A percentile compares a stretch with the other conserved stretches of the same genome.
These are phyloP conservation scores for Arthrinium phaeospermum DNA, from an alignment of 2,329 filamentous ascomycete genomes.

Conservation along the genomic window DNA sequence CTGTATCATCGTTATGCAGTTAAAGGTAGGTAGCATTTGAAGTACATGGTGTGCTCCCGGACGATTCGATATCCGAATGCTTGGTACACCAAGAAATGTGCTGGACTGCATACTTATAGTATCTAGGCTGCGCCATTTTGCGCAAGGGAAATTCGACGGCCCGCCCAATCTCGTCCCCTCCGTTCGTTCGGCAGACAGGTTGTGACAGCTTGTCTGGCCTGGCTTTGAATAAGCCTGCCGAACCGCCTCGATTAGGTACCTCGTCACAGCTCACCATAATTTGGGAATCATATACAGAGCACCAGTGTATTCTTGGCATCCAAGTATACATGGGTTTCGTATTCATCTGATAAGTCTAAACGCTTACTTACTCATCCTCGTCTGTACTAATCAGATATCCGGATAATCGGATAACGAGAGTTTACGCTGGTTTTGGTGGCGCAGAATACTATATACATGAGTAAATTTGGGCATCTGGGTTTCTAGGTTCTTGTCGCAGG, in stretches of 20 bases:
- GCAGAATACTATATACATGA: background rate
- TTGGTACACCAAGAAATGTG: background rate
- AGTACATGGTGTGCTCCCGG: background rate
- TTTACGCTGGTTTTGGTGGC: background rate
- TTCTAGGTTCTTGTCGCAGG: background rate
- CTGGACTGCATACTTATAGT: background rate
- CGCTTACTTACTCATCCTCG: no score
- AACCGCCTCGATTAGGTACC: no score
- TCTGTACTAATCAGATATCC: background rate
- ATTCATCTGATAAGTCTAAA: background rate
- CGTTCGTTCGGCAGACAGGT: background rate
- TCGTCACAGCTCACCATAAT: no score
- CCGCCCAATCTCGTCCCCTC: background rate
- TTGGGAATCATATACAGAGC: background rate
- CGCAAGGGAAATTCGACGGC: background rate
- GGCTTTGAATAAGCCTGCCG: background rate
- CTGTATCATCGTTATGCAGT: background rate
- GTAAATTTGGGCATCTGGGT: background rate
- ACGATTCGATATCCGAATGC: background rate
- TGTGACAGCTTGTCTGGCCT: background rate
- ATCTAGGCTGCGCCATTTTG: background rate
- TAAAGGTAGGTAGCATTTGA: background rate
- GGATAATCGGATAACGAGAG: background rate
- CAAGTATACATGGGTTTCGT: background rate
- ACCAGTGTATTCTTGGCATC: no score